Percentiles rank a stretch among this genome's conserved stretches.
phyloP scores from a whole-genome alignment of 257 asterid genomes.

The Salvia hispanica region DNA sequence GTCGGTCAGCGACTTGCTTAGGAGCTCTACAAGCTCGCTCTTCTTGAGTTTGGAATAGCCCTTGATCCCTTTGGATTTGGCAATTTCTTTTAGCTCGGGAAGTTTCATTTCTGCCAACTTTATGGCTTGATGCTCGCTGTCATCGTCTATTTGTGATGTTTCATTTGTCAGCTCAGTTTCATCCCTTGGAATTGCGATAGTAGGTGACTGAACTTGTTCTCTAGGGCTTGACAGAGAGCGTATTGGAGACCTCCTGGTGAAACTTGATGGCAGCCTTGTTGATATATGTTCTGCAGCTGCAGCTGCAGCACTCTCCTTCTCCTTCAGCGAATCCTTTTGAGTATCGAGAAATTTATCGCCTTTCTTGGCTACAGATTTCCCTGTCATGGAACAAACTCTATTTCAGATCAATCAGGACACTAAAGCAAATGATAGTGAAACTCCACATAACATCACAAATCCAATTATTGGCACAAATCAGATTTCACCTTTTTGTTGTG shows the following conservation, averaged over 20 bases:
- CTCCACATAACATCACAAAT: background rate
- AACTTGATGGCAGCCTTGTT: conserved; percentile 54
- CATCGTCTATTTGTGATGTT: conserved; percentile 15
- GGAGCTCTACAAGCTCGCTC: conserved; percentile 61
- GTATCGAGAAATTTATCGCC: conserved; percentile 28
- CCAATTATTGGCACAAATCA: background rate
- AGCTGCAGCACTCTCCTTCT: conserved; percentile 33
- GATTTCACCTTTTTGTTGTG: conserved; percentile 49
- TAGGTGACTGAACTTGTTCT: conserved; percentile 21
- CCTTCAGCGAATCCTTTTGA: conserved; percentile 32
- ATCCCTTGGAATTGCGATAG: conserved; percentile 22
- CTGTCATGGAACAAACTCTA: conserved; percentile 31
- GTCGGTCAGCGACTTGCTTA: conserved; percentile 32
- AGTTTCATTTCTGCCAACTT: conserved; percentile 63
- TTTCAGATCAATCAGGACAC: conserved; percentile 11
- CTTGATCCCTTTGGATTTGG: conserved; percentile 67
- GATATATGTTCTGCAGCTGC: conserved; percentile 28
- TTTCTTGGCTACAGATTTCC: conserved; percentile 37
- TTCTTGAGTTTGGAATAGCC: conserved; percentile 77
- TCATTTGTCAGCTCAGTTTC: conserved; percentile 19
- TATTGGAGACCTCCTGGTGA: conserved; percentile 60
- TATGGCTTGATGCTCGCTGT: conserved; percentile 24
- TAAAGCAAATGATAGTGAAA: background rate
- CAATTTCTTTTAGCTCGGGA: conserved; percentile 56
- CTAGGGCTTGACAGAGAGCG: conserved; percentile 36